Percentiles rank a stretch among this genome's conserved stretches.
Evolutionary conservation across 1,284 basidiomycete genomes (phyloP).

Genomic region (Malassezia nana): DNA sequence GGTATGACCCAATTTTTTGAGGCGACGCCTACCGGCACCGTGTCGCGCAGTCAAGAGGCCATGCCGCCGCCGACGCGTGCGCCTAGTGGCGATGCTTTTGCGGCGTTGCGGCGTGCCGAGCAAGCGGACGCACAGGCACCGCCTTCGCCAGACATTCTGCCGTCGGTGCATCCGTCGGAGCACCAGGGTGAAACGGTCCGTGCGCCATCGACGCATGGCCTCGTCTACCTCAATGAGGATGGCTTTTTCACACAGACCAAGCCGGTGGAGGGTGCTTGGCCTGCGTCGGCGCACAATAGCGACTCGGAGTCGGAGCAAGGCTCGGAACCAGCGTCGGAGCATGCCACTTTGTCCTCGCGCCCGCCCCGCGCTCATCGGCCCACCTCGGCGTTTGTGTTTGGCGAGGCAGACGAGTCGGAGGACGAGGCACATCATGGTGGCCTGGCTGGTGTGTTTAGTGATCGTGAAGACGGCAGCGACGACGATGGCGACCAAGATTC

Average conservation of each 20-base stretch:
- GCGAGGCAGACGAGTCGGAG: conserved; percentile 46
- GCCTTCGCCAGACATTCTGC: conserved; percentile 25
- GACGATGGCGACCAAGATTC: conserved; percentile 29
- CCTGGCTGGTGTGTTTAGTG: conserved; percentile 34
- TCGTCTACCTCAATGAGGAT: conserved; percentile 39
- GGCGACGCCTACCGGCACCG: conserved; percentile 16
- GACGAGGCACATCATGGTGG: conserved; percentile 27
- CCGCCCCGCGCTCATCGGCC: background rate
- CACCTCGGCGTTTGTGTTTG: conserved; percentile 30
- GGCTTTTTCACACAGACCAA: conserved; percentile 45
- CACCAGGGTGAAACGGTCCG: conserved; percentile 24
- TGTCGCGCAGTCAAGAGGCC: conserved; percentile 3
- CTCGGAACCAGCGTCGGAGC: background rate
- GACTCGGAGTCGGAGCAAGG: conserved; percentile 1
- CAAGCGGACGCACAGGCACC: conserved; percentile 25
- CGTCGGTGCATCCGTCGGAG: conserved; percentile 30
- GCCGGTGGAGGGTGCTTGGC: conserved; percentile 17
- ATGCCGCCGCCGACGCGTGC: conserved; percentile 36
- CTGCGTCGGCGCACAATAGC: background rate
- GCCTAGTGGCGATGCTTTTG: conserved; percentile 26
- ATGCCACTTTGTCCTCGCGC: background rate
- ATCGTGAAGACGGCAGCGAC: conserved; percentile 19
- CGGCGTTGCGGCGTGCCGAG: conserved; percentile 32
- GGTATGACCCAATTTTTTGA: conserved; percentile 34
- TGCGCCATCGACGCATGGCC: conserved; percentile 14